phyloP scores from a whole-genome alignment of 2,329 filamentous ascomycete species.

The Penicillium sp. region DNA sequence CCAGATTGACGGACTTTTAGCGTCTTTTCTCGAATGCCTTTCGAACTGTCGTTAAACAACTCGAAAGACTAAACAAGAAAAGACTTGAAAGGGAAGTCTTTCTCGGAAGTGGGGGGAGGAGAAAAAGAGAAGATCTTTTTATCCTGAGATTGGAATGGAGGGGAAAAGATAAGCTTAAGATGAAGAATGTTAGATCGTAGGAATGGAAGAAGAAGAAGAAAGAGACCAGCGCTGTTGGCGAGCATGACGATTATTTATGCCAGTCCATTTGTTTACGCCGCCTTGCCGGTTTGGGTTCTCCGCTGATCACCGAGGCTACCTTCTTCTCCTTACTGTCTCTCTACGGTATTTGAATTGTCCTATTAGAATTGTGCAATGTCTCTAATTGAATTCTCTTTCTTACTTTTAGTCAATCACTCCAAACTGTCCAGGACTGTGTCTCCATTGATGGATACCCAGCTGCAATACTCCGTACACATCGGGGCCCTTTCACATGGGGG shows the following conservation, averaged over 20 bases:
- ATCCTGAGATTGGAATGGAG: constrained; percentile 16
- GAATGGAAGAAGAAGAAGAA: constrained; percentile 16
- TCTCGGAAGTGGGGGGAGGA: constrained; percentile 22
- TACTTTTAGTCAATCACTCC: neutral
- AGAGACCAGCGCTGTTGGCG: constrained; percentile 8
- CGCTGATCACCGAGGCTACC: constrained; percentile 14
- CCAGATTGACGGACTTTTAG: constrained; percentile 84
- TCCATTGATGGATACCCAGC: constrained; percentile 1
- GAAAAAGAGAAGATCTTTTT: constrained; percentile 10
- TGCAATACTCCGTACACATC: neutral
- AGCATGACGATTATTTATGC: constrained; percentile 22
- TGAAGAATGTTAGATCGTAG: constrained; percentile 16
- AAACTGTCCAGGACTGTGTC: neutral
- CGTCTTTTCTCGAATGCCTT: constrained; percentile 61
- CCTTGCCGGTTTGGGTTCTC: constrained; percentile 16
- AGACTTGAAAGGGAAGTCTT: constrained; percentile 37
- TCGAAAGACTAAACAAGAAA: constrained; percentile 44
- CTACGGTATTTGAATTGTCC: neutral
- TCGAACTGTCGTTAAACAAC: constrained; percentile 40
- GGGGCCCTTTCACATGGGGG: constrained; percentile 12
- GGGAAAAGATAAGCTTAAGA: constrained; percentile 14
- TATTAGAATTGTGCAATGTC: neutral
- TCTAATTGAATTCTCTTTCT: neutral
- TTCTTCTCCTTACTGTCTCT: neutral
- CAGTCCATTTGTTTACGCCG: constrained; percentile 20